phyloP scores from a whole-genome alignment of 208 protist genomes.

The Wallacemonas sp. region DNA sequence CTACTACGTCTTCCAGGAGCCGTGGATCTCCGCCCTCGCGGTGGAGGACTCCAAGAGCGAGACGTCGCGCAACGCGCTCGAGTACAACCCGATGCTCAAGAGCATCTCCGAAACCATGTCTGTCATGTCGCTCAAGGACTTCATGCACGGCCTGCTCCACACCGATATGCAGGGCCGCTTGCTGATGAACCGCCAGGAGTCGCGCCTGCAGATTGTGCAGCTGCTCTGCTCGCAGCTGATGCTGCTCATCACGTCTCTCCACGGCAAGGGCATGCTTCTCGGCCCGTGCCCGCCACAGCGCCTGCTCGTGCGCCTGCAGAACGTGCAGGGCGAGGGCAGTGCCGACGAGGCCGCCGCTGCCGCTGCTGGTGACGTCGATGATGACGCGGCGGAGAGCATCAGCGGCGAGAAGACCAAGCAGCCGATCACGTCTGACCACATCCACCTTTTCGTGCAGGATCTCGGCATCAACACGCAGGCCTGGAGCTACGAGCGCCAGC shows the following conservation, averaged over 20 bases:
- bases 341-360: not conserved
- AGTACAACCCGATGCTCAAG: constrained; percentile 56
- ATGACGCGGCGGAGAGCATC: constrained; percentile 17
- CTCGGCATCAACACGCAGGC: constrained; percentile 65
- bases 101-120: constrained; percentile 35
- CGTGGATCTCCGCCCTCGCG: constrained; percentile 74
- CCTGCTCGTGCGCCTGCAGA: constrained; percentile 64
- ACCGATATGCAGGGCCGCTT: constrained; percentile 7
- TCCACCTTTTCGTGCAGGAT: constrained; percentile 70
- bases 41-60: constrained; percentile 44
- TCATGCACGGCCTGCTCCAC: constrained; percentile 58
- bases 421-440: constrained; percentile 34
- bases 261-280: constrained; percentile 81
- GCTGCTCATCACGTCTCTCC: constrained; percentile 63
- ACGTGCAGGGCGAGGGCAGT: constrained; percentile 8
- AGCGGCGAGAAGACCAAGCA: constrained; percentile 18
- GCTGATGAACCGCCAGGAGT: constrained; percentile 36
- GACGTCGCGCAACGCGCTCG: constrained; percentile 35
- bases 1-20: constrained; percentile 84
- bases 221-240: constrained; percentile 68
- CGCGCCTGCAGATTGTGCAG: constrained; percentile 60
- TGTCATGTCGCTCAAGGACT: constrained; percentile 77
- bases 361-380: not conserved
- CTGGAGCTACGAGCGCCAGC: constrained; percentile 85
- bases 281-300: constrained; percentile 71